These are phyloP conservation scores for Solanum chaucha DNA, from an alignment of 257 asterid species.

Conservation along the genomic window DNA sequence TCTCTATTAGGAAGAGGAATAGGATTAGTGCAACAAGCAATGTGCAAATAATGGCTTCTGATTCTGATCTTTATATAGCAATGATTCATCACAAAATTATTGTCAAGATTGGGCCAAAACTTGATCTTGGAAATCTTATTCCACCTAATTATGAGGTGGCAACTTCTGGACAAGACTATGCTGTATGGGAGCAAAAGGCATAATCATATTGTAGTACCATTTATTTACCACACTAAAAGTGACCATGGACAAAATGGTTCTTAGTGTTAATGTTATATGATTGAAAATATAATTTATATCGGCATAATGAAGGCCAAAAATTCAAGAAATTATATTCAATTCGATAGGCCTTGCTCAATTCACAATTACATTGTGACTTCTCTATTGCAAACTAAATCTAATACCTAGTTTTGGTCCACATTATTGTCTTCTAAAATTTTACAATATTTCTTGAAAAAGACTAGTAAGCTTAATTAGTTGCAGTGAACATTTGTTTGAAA, in stretches of 20 bases:
- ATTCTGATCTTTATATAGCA: constrained; percentile 60
- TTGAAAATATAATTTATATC: not conserved
- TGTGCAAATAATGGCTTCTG: constrained; percentile 67
- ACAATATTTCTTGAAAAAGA: not conserved
- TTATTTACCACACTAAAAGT: not conserved
- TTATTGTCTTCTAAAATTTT: no score
- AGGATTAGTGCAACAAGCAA: constrained; percentile 44
- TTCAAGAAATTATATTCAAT: not conserved
- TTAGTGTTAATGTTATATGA: not conserved
- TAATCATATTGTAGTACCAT: not conserved
- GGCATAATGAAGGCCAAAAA: not conserved
- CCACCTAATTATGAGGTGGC: constrained; percentile 46
- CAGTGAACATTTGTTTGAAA: not conserved
- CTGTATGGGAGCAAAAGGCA: constrained; percentile 52
- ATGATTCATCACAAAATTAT: constrained; percentile 53
- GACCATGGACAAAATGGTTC: not conserved
- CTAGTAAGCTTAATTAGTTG: no score
- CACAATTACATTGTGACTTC: not conserved
- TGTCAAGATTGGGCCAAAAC: constrained; percentile 59
- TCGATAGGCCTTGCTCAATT: not conserved
- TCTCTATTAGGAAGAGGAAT: constrained; percentile 38
- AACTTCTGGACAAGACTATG: constrained; percentile 46
- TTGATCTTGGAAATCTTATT: constrained; percentile 47
- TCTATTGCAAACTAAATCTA: not conserved
- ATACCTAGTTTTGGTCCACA: not conserved